Evolutionary conservation across 2,329 filamentous ascomycete genomes (phyloP).

Genomic region (Mariannaea elegans): DNA sequence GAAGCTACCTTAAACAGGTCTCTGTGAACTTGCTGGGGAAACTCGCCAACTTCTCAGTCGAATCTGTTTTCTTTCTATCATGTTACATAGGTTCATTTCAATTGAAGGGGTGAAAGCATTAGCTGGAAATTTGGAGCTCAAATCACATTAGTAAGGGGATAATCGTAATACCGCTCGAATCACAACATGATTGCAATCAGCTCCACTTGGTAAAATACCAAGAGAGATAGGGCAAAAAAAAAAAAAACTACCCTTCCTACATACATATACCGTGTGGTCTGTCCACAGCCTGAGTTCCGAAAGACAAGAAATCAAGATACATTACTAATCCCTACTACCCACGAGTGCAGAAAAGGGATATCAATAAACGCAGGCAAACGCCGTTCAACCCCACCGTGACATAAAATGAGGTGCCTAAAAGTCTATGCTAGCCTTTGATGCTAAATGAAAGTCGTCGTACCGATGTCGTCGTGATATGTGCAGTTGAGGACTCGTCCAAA

Average conservation of each 20-base stretch:
- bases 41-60: too few species aligned
- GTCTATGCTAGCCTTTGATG: conserved; percentile 50
- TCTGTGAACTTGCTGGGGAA: too few species aligned
- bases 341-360: conserved; percentile 41
- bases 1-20: too few species aligned
- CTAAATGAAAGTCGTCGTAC: conserved; percentile 45
- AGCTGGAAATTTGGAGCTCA: not conserved
- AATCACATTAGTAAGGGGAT: not conserved
- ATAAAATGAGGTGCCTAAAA: conserved; percentile 39
- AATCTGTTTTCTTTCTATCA: too few species aligned
- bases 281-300: conserved; percentile 18
- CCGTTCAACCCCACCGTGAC: conserved; percentile 42
- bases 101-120: too few species aligned
- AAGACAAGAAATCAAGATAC: conserved; percentile 19
- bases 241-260: conserved; percentile 29
- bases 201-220: conserved; percentile 10
- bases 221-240: not conserved
- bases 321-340: conserved; percentile 36
- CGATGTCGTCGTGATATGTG: conserved; percentile 46
- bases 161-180: conserved; percentile 1
- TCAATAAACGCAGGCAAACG: conserved; percentile 45
- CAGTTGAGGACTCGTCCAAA: conserved; percentile 34
- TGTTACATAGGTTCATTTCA: too few species aligned
- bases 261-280: conserved; percentile 35
- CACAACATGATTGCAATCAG: conserved; percentile 12